Conservation (phyloP, 106 monocot genomes). For the Acorus gramineus region DNA sequence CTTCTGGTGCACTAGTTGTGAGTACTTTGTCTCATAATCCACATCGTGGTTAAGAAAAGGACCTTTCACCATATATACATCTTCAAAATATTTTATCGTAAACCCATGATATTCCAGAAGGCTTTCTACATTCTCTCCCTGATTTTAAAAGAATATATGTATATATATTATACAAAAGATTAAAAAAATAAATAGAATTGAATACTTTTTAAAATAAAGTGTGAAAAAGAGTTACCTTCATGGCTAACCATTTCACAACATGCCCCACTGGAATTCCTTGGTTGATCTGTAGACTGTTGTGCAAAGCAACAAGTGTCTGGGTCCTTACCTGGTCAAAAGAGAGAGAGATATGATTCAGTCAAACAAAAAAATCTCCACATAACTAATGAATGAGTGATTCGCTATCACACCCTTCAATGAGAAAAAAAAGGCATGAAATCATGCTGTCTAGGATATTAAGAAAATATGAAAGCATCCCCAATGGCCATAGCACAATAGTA, state of each 20-base stretch:
- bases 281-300: conserved; percentile 77
- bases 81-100: conserved; percentile 51
- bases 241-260: conserved; percentile 65
- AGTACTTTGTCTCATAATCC: conserved; percentile 62
- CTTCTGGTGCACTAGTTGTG: conserved; percentile 63
- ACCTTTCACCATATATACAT: conserved; percentile 79
- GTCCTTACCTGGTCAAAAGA: conserved; percentile 55
- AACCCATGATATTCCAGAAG: conserved; percentile 82
- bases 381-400: not conserved
- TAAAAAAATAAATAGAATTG: not conserved
- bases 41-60: conserved; percentile 59
- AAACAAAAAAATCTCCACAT: not conserved
- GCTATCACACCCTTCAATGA: too few relatives aligned
- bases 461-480: too few relatives aligned
- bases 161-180: too few relatives aligned
- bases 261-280: conserved; percentile 84
- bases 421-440: too few relatives aligned
- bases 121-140: conserved; percentile 80
- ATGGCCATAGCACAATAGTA: too few relatives aligned
- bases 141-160: conserved; percentile 4
- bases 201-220: conserved; percentile 2
- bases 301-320: conserved; percentile 79
- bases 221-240: conserved; percentile 59
- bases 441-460: too few relatives aligned
- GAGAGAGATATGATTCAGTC: not conserved